Base-by-base conservation (phyloP, 805 yeast species). In the Pichia californica region DNA sequence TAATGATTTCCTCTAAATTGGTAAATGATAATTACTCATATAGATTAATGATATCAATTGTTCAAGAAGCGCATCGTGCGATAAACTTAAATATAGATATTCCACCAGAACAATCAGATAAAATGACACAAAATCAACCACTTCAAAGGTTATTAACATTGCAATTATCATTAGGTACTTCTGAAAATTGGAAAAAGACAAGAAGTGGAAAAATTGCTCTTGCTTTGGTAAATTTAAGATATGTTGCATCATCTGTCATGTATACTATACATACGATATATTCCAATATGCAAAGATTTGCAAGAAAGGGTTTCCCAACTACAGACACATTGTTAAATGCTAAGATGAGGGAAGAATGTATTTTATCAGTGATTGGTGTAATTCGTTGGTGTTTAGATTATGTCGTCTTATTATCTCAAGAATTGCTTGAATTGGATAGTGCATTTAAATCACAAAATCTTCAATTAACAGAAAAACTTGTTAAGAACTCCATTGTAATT, bases 361-460 rank as follows among this genome's bases (percentile, higher is more conserved):
- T 83, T 4, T 67, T 81, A 52, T 70, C 78, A 15, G 67, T 80
- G 10, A 62, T 86, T n/a, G 97, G 97, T 0, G 76, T 83, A 31
- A 77, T 84, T 8, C 77, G 87, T 53, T 91, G 97, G 96, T 74
- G 86, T 51, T 74, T 87, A 27, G 96, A 88, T 57, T 76, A 87
- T 47, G 69, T 87, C 43, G 77, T 82, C 1, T 79, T 76, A 49
- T 58, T 86, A 32, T 76, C 80, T 43, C 95, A 89, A 59, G 95
- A 91, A 51, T 62, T 83, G 28, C 56, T 81, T 20, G 74, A 79
- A 28, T 53, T 80, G 23, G 54, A 54, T 30, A 56, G 47, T 38
- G 52, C 53, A 3, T 58, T 62, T 46, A 58, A 57, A 40, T 49
- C 39, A 9, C 53, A 54, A 5, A 51, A 58, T 38, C 44, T 47